These are phyloP conservation scores for Aspergillus indologenus DNA, from an alignment of 495 filamentous ascomycete species.

Conservation along the genomic window DNA sequence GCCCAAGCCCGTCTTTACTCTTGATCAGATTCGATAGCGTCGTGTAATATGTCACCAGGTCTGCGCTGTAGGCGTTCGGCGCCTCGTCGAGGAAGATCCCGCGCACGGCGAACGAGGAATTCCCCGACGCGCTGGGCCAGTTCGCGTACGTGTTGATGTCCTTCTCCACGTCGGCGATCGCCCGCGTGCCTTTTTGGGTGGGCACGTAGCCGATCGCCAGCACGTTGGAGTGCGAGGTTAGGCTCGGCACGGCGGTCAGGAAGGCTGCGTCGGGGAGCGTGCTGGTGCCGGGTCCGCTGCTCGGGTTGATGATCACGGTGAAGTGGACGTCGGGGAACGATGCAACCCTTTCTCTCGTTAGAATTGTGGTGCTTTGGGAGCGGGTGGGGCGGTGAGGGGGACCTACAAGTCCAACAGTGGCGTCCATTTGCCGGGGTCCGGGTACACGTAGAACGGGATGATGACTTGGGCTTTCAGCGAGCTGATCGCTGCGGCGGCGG, in stretches of 20 bases:
- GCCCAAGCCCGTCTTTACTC: slow-evolving; percentile 16
- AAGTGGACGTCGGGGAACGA: slow-evolving; percentile 33
- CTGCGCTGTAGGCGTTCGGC: slow-evolving; percentile 14
- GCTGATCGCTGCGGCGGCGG: not conserved
- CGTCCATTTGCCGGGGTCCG: slow-evolving; percentile 29
- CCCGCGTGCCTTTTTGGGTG: slow-evolving; percentile 31
- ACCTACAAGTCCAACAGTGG: slow-evolving; percentile 28
- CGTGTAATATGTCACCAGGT: slow-evolving; percentile 12
- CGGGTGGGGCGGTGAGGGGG: not conserved
- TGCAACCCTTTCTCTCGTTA: slow-evolving; percentile 13
- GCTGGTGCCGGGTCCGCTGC: slow-evolving; percentile 36
- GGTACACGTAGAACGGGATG: slow-evolving; percentile 49
- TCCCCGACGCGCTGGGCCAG: slow-evolving; percentile 23
- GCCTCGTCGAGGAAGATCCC: slow-evolving; percentile 29
- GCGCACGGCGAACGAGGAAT: slow-evolving; percentile 13
- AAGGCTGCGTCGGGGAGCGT: slow-evolving; percentile 36
- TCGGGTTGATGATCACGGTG: slow-evolving; percentile 42
- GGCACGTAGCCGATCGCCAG: slow-evolving; percentile 43
- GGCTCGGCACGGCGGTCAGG: slow-evolving; percentile 25
- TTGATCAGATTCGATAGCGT: slow-evolving; percentile 15
- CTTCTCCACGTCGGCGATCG: slow-evolving; percentile 16
- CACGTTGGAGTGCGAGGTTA: slow-evolving; percentile 34
- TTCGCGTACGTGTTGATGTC: slow-evolving; percentile 33
- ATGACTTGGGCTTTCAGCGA: slow-evolving; percentile 39
- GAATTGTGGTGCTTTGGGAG: not conserved